Conservation (phyloP, 2,329 filamentous ascomycete genomes). For the Macroventuria anomochaeta region DNA sequence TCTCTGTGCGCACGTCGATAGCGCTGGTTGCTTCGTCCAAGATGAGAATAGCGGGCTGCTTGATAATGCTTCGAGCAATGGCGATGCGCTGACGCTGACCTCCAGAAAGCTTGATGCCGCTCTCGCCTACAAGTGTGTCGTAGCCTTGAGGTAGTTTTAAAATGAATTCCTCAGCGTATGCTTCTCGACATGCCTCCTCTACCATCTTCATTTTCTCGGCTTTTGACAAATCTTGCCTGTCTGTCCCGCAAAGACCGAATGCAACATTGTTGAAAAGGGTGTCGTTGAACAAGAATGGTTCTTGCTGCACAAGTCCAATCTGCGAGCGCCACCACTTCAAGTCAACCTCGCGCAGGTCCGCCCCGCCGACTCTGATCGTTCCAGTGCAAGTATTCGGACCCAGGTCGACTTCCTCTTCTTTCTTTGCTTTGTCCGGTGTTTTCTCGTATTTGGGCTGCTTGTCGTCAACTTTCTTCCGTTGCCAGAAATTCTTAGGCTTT, state of each 20-base stretch:
- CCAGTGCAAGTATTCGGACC: conserved; percentile 45
- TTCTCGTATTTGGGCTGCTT: not conserved
- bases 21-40: conserved; percentile 80
- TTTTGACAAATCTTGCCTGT: conserved; percentile 60
- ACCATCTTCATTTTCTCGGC: conserved; percentile 65
- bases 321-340: conserved; percentile 55
- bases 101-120: conserved; percentile 79
- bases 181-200: conserved; percentile 47
- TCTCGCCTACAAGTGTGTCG: conserved; percentile 76
- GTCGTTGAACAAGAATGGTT: conserved; percentile 51
- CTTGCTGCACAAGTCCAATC: conserved; percentile 53
- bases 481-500: conserved; percentile 20
- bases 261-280: conserved; percentile 50
- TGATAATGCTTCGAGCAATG: conserved; percentile 74
- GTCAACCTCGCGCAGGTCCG: conserved; percentile 41
- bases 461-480: conserved; percentile 9
- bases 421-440: conserved; percentile 8
- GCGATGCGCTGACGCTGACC: conserved; percentile 85
- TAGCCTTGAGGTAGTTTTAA: conserved; percentile 63
- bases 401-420: conserved; percentile 26
- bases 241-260: conserved; percentile 47
- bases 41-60: conserved; percentile 69
- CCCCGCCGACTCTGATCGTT: conserved; percentile 36
- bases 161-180: conserved; percentile 50
- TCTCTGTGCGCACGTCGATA: conserved; percentile 63